phyloP scores from a whole-genome alignment of 108 stramenopile species.

The Bacterosira constricta region DNA sequence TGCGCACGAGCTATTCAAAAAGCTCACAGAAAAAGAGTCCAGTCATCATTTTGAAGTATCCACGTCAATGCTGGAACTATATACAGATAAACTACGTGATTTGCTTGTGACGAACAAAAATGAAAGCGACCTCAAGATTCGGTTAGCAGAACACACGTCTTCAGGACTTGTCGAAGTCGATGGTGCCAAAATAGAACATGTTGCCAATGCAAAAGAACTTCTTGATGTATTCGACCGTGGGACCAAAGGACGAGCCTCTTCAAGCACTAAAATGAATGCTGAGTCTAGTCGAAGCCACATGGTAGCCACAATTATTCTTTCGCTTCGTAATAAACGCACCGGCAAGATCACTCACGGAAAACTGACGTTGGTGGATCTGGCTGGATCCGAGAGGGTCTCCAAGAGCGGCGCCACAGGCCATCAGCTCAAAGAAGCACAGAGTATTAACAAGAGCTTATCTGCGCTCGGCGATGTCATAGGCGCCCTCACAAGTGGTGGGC shows the following conservation, averaged over 20 bases:
- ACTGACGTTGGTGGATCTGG: conserved; percentile 84
- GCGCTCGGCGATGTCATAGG: conserved; percentile 79
- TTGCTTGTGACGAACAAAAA: conserved; percentile 40
- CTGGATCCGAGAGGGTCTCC: conserved; percentile 78
- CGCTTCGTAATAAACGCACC: conserved; percentile 47
- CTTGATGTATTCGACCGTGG: conserved; percentile 57
- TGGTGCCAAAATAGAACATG: conserved; percentile 41
- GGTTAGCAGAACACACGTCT: conserved; percentile 51
- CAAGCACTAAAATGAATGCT: conserved; percentile 76
- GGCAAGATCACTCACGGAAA: conserved; percentile 53
- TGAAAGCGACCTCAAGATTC: conserved; percentile 46
- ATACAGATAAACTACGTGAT: conserved; percentile 71
- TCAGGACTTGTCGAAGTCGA: conserved; percentile 62
- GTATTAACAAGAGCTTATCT: conserved; percentile 73
- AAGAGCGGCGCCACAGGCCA: conserved; percentile 66
- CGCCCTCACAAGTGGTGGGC: conserved; percentile 54
- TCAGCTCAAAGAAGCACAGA: conserved; percentile 69
- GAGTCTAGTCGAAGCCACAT: conserved; percentile 68
- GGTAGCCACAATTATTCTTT: conserved; percentile 50
- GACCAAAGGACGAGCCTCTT: conserved; percentile 47
- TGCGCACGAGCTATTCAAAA: conserved; percentile 56
- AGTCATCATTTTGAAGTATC: conserved; percentile 41
- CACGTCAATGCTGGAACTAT: conserved; percentile 70
- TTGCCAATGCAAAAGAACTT: conserved; percentile 42
- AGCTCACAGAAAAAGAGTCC: conserved; percentile 52